A percentile compares a stretch with the other conserved stretches of the same genome.
These are phyloP conservation scores for Chaetomium strumarium DNA, from an alignment of 2,329 filamentous ascomycete species.

Conservation along the genomic window DNA sequence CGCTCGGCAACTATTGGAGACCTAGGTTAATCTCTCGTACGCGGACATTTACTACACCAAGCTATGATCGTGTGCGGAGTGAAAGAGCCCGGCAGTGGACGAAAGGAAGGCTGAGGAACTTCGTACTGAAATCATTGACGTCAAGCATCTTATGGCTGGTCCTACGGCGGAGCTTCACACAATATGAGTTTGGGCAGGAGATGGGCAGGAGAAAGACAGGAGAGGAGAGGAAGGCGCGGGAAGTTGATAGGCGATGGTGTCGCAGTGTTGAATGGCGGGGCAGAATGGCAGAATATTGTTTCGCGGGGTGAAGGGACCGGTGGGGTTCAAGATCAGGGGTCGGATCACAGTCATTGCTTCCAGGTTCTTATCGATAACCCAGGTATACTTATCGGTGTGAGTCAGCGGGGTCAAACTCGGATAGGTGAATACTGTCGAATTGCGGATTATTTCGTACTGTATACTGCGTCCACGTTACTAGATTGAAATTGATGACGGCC, in stretches of 20 bases:
- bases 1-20: slow-evolving; percentile 57
- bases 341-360: background rate
- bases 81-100: background rate
- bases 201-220: background rate
- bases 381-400: slow-evolving; percentile 2
- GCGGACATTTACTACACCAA: background rate
- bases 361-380: slow-evolving; percentile 8
- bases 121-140: slow-evolving; percentile 61
- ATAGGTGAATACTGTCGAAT: no score
- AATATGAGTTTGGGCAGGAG: no score
- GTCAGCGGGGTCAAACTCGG: slow-evolving; percentile 3
- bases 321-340: slow-evolving; percentile 17
- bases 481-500: no score
- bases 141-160: slow-evolving; percentile 58
- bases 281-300: slow-evolving; percentile 25
- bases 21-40: slow-evolving; percentile 7
- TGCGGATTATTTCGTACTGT: no score
- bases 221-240: background rate
- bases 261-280: slow-evolving; percentile 21
- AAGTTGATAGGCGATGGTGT: slow-evolving; percentile 10
- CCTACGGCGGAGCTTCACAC: background rate
- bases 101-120: background rate
- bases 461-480: no score
- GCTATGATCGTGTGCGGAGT: background rate
- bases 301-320: slow-evolving; percentile 24